phyloP scores from a whole-genome alignment of 73 alveolate species.

The Durusdinium trenchii region DNA sequence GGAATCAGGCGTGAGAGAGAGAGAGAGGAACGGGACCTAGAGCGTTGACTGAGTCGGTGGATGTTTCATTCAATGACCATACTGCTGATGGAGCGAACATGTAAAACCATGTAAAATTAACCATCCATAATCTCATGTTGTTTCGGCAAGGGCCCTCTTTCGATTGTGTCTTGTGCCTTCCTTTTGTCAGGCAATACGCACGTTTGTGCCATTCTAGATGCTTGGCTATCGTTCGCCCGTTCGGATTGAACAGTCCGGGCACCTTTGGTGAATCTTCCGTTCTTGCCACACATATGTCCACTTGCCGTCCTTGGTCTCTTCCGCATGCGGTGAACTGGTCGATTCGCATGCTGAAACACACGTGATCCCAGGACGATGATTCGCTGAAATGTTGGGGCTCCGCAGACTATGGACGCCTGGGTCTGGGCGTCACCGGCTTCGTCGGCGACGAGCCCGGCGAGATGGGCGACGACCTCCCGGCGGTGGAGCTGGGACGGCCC shows the following conservation, averaged over 20 bases:
- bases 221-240: not conserved
- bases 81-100: too few relatives aligned
- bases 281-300: too few relatives aligned
- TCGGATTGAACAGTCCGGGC: not conserved
- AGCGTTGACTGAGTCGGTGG: too few relatives aligned
- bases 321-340: too few relatives aligned
- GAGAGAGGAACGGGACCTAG: too few relatives aligned
- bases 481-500: not conserved
- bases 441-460: not conserved
- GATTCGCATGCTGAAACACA: too few relatives aligned
- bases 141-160: not conserved
- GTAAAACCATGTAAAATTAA: too few relatives aligned
- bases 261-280: not conserved
- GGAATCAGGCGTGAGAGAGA: not conserved
- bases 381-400: slow-evolving; percentile 36
- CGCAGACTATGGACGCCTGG: not conserved
- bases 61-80: too few relatives aligned
- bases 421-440: not conserved
- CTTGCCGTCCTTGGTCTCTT: too few relatives aligned
- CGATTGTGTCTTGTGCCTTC: not conserved
- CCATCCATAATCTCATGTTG: not conserved
- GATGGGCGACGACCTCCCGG: slow-evolving; percentile 25
- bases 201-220: slow-evolving; percentile 39
- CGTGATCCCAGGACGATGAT: not conserved
- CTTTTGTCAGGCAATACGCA: slow-evolving; percentile 22